A percentile compares a stretch with the other conserved stretches of the same genome.
These are phyloP conservation scores for Pseudomicrostroma phylloplanum DNA, from an alignment of 1,284 basidiomycete species.

Conservation along the genomic window DNA sequence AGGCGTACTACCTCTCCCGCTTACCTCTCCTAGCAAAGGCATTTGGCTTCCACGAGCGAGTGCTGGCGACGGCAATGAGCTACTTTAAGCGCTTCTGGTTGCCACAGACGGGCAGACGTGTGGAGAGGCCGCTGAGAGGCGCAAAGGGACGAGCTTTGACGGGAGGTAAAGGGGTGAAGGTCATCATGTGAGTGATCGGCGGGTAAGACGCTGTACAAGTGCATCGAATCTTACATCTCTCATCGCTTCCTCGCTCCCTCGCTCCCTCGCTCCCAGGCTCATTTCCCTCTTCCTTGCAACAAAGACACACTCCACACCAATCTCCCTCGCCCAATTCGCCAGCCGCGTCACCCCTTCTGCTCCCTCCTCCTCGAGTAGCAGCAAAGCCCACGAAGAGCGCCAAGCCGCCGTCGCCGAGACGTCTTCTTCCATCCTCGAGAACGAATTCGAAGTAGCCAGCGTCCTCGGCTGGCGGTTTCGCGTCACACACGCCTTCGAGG, in stretches of 20 bases:
- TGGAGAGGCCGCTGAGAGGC: neutral
- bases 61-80: slow-evolving; percentile 82
- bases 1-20: slow-evolving; percentile 70
- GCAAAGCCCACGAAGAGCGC: slow-evolving; percentile 58
- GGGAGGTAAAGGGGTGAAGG: neutral
- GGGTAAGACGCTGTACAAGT: too few species aligned
- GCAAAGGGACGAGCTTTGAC: neutral
- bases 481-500: neutral
- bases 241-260: too few species aligned
- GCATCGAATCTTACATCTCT: too few species aligned
- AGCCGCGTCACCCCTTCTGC: slow-evolving; percentile 2
- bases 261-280: slow-evolving; percentile 56
- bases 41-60: slow-evolving; percentile 81
- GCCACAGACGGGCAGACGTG: neutral
- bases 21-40: slow-evolving; percentile 76
- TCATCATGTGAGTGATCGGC: slow-evolving; percentile 55
- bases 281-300: slow-evolving; percentile 90
- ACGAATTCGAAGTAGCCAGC: slow-evolving; percentile 64
- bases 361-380: slow-evolving; percentile 18
- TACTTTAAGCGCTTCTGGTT: slow-evolving; percentile 86
- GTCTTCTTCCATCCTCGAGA: slow-evolving; percentile 74
- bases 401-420: slow-evolving; percentile 58
- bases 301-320: slow-evolving; percentile 90
- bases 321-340: slow-evolving; percentile 77
- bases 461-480: slow-evolving; percentile 4